phyloP scores from a whole-genome alignment of 257 asterid species.

The Solanum sejunctum region DNA sequence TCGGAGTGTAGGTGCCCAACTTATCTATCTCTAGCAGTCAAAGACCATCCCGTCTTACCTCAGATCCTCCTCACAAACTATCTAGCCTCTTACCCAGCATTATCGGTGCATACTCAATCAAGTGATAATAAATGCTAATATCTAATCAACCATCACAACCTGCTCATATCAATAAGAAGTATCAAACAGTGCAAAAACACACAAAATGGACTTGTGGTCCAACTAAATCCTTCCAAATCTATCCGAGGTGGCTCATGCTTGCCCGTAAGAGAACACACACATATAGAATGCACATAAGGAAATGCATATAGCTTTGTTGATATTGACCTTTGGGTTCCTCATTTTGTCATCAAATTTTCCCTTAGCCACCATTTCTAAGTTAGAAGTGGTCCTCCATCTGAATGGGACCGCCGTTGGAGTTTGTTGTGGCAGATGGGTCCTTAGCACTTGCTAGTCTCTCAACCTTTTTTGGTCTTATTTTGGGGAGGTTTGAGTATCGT shows the following conservation, averaged over 20 bases:
- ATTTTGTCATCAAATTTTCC: background rate
- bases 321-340: background rate
- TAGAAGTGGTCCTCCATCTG: background rate
- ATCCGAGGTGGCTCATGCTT: background rate
- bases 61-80: background rate
- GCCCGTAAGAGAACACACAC: background rate
- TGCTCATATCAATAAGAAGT: background rate
- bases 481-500: background rate
- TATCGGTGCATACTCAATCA: background rate
- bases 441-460: background rate
- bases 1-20: background rate
- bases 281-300: background rate
- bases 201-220: background rate
- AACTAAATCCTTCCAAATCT: background rate
- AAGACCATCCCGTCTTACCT: background rate
- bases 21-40: background rate
- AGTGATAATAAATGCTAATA: background rate
- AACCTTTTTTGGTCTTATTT: background rate
- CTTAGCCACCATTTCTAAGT: background rate
- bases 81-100: background rate
- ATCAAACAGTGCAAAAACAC: background rate
- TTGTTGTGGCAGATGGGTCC: background rate
- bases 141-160: background rate
- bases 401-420: background rate
- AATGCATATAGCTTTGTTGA: background rate